Evolutionary conservation across 495 filamentous ascomycete species (phyloP), one percentile per base, ranked within the genome.

Genomic region (Tuber calosporum): DNA sequence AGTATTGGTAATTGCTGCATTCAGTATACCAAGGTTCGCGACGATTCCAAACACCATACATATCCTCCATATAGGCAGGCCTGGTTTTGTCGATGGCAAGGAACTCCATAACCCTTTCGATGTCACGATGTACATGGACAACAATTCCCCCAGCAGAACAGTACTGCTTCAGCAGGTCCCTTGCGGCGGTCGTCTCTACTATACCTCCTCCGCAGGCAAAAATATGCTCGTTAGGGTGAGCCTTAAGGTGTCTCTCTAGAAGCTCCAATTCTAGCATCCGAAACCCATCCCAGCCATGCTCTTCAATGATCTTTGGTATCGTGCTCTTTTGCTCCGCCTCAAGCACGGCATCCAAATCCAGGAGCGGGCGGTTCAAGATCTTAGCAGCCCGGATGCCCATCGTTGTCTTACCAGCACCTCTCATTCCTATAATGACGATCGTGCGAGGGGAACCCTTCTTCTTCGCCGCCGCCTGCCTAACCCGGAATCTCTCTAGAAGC

Each of bases 321-420:
- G 88, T 89, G 82, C 89, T 89, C 19, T 88, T 88, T 71, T 88
- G 86, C 8, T 86, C 85, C 30, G 83, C 84, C 83, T 99, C 95
- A 67, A 99, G 86, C 79, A 94, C 92, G 3, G 87, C 87, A 79
- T 99, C 95, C 69, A 99, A 87, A 79, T 99, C 95, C 40, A 97
- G 82, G 69, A 97, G 89, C 34, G 91, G 88, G 73, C 93, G 87
- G 69, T 89, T 87, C 2, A 99, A 85, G 38, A 91, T 85, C 74
- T 87, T 86, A 4, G 89, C 88, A 80, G 93, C 90, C 91, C 93
- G 96, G 26, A 87, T 87, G 34, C 94, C 94, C 34, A 92, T 90
- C 4, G 95, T 99, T 1, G 96, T 96, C 84, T 99, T 99, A 48
- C 95, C 95, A 69, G 93, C 96, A 79, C 96, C 95, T 75, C 95